Evolutionary conservation across 2,329 filamentous ascomycete genomes (phyloP), one percentile per base, ranked within the genome.

Genomic region (Fusarium camptoceras): DNA sequence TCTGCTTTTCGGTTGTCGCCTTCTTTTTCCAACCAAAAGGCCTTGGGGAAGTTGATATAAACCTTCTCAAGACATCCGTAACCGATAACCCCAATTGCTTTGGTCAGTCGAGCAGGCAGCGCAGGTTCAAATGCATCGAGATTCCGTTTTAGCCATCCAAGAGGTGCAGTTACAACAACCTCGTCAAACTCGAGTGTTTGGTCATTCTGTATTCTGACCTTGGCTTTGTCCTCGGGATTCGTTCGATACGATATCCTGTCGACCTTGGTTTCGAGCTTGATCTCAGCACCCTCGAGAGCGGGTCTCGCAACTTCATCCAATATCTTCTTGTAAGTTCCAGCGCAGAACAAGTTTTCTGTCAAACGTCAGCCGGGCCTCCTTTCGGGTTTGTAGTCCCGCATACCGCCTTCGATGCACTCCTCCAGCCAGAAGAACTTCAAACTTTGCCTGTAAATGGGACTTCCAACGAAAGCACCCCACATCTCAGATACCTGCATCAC

Each of bases 361-460:
- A 9, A 48, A 55, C 59, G 68, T 61, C 44, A 66, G 42, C 15
- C 30, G 22, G n/a, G 15, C 3, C 3, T 8, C 39, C 11, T 22
- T 22, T 22, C 12, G 2, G 8, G n/a, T 18, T 2, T 3, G 8
- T 24, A 8, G 11, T 18, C 43, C 18, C 7, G 74, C 82, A 72
- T 76, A 88, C 88, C 87, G 47, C 91, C 91, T 75, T 93, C 91
- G 55, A 94, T 89, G 70, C 90, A 92, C 78, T 94, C 91, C 76
- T 94, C 92, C 8, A 94, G 77, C 90, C 91, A 93, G 76, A 93
- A 92, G 80, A 89, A 94, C 80, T 90, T 92, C 31, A 94, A 81
- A 72, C 90, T 93, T 76, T 94, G 92, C 27, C 76, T 85, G 55
- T 83, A 80, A 11, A 92, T 82, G 1, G 88, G 85, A 62, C 86